A percentile compares a stretch with the other conserved stretches of the same genome.
Conservation (phyloP, 257 asterid genomes). For the Capsicum chinense region DNA sequence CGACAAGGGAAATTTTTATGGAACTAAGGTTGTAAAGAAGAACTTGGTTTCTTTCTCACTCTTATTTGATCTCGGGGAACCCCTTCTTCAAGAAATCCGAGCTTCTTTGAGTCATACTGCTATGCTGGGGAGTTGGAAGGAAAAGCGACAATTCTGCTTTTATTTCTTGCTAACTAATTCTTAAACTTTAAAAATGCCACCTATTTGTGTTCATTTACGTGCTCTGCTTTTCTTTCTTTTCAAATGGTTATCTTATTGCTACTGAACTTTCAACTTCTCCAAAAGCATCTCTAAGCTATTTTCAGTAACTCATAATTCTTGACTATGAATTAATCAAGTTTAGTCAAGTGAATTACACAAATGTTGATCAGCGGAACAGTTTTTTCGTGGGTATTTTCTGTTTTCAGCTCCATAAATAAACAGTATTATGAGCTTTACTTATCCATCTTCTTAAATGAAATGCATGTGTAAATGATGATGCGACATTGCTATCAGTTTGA, state of each 20-base stretch:
- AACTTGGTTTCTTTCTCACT: background rate
- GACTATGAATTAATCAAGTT: slow-evolving; percentile 4
- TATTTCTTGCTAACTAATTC: background rate
- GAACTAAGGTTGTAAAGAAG: background rate
- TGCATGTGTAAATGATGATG: background rate
- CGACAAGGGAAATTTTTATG: background rate
- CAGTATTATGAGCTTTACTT: background rate
- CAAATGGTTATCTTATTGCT: background rate
- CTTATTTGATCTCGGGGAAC: slow-evolving; percentile 18
- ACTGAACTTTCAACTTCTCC: slow-evolving; percentile 20
- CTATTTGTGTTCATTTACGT: background rate
- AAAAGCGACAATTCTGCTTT: background rate
- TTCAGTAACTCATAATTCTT: slow-evolving; percentile 10
- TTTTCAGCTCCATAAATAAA: background rate
- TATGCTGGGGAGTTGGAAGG: slow-evolving; percentile 4
- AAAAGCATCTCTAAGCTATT: background rate
- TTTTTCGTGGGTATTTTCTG: background rate
- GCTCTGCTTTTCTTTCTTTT: slow-evolving; percentile 10
- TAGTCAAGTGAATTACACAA: background rate
- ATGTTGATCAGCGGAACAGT: background rate
- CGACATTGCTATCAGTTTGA: background rate
- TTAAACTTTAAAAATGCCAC: background rate
- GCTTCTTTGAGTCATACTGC: background rate
- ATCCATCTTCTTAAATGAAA: slow-evolving; percentile 19
- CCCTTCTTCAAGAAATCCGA: background rate